phyloP scores from a whole-genome alignment of 345 rosid genomes.

The Euphorbia tirucalli region DNA sequence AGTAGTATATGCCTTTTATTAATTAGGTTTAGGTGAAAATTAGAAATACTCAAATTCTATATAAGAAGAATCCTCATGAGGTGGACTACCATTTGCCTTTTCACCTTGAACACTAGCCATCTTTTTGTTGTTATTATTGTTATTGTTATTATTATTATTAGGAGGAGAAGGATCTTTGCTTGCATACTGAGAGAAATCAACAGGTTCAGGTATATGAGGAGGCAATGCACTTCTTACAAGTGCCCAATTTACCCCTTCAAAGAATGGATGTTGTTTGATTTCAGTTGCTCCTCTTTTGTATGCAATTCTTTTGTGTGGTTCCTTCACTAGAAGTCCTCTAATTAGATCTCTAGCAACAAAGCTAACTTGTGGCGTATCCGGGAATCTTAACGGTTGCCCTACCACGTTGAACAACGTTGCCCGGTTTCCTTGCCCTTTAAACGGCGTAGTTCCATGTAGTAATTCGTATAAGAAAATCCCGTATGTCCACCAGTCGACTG shows the following conservation, averaged over 20 bases:
- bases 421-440: conserved; percentile 85
- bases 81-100: conserved; percentile 1
- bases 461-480: conserved; percentile 88
- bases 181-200: conserved; percentile 57
- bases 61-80: conserved; percentile 14
- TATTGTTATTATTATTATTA: not conserved
- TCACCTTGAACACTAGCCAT: not conserved
- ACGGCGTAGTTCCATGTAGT: conserved; percentile 79
- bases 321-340: conserved; percentile 68
- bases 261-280: conserved; percentile 85
- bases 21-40: not conserved
- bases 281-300: conserved; percentile 89
- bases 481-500: conserved; percentile 96
- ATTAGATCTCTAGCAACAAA: conserved; percentile 70
- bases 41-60: conserved; percentile 29
- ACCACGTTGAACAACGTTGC: conserved; percentile 87
- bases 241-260: conserved; percentile 92
- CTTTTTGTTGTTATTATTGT: not conserved
- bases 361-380: conserved; percentile 68
- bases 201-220: conserved; percentile 75
- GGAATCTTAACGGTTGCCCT: conserved; percentile 79
- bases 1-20: not conserved
- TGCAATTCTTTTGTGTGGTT: conserved; percentile 78
- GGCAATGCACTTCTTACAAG: conserved; percentile 78
- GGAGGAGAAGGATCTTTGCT: conserved; percentile 44